Base-by-base conservation (phyloP, 495 filamentous ascomycete genomes). In the Aspergillus sclerotiicarbonarius region DNA sequence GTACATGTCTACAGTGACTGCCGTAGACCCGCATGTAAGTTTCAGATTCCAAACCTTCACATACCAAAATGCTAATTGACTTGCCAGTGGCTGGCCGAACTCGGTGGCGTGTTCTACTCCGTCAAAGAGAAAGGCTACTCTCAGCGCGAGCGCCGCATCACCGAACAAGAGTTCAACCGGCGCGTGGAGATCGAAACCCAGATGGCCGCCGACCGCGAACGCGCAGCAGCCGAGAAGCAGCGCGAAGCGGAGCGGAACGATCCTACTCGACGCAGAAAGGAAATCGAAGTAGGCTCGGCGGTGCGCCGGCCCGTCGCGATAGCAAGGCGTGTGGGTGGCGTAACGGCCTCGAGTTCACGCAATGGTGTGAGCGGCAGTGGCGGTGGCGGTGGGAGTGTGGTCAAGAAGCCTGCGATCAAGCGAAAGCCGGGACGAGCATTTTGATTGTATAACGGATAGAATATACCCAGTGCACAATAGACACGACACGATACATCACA, bases 41-140 rank as follows among this genome's bases (percentile, higher is more conserved):
- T 50, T 8, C 18, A 37, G 6, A 31, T 25, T 29, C 6, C 20
- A 32, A 41, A 5, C 18, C 19, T 32, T 57, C 39, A n/a, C 21
- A 59, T 39, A 31, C 39, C 58, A 48, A 62, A 32, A 33, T 21
- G 7, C 12, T 35, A 46, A 46, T 60, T 66, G 41, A 64, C 59
- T 55, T 10, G 39, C 10, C 56, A 82, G 78, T 99, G 95, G 95
- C 85, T 99, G 63, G 95, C 95, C 15, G 94, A 99, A 66, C 82
- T 99, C 19, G 95, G 95, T 19, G 95, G 92, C n/a, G 95, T 99
- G 21, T 99, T 98, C 74, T 99, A 98, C 76, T 92, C 88, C 12
- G 84, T 98, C 68, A 97, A 96, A 74, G 93, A 98, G 76, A 99
- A 99, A 71, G 92, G 92, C 12, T 99, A 94, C 70, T 94, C 90